These are phyloP conservation scores for Samsoniella hepiali DNA, from an alignment of 2,329 filamentous ascomycete genomes.

Conservation along the genomic window DNA sequence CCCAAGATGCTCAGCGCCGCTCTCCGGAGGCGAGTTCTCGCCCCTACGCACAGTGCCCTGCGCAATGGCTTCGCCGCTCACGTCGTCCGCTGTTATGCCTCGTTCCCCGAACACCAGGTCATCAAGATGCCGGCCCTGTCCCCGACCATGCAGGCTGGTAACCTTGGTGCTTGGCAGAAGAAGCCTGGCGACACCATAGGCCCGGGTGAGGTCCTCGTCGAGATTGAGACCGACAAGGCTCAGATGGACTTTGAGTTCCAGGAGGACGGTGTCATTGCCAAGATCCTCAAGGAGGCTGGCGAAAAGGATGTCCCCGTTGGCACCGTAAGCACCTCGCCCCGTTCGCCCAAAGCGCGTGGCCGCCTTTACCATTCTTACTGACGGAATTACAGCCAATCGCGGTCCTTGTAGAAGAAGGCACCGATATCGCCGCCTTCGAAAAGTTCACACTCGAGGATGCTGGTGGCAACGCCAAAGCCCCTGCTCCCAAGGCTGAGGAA, in stretches of 20 bases:
- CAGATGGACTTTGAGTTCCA: slow-evolving; percentile 99
- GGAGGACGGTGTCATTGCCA: slow-evolving; percentile 93
- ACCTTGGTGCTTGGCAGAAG: slow-evolving; percentile 98
- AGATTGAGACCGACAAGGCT: slow-evolving; percentile 99
- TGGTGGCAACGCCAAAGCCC: slow-evolving; percentile 69
- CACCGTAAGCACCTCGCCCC: slow-evolving; percentile 63
- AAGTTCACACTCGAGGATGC: slow-evolving; percentile 86
- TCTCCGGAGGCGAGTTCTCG: slow-evolving; percentile 60
- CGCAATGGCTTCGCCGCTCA: slow-evolving; percentile 51
- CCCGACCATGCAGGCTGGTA: slow-evolving; percentile 94
- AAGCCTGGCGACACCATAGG: slow-evolving; percentile 83
- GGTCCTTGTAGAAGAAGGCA: slow-evolving; percentile 86
- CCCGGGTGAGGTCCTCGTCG: slow-evolving; percentile 92
- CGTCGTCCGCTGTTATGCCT: slow-evolving; percentile 66
- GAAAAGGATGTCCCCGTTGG: slow-evolving; percentile 93
- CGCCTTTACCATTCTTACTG: neutral
- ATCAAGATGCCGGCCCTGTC: slow-evolving; percentile 98
- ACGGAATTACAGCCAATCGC: slow-evolving; percentile 73
- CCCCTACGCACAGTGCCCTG: slow-evolving; percentile 47
- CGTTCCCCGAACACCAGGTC: slow-evolving; percentile 90
- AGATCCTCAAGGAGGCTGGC: slow-evolving; percentile 87
- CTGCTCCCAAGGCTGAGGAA: slow-evolving; percentile 65
- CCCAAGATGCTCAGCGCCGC: slow-evolving; percentile 59
- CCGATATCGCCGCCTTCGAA: slow-evolving; percentile 83
- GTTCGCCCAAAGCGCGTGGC: neutral